Evolutionary conservation across 2,329 filamentous ascomycete genomes (phyloP).

Genomic region (Furcasterigmium sp.): DNA sequence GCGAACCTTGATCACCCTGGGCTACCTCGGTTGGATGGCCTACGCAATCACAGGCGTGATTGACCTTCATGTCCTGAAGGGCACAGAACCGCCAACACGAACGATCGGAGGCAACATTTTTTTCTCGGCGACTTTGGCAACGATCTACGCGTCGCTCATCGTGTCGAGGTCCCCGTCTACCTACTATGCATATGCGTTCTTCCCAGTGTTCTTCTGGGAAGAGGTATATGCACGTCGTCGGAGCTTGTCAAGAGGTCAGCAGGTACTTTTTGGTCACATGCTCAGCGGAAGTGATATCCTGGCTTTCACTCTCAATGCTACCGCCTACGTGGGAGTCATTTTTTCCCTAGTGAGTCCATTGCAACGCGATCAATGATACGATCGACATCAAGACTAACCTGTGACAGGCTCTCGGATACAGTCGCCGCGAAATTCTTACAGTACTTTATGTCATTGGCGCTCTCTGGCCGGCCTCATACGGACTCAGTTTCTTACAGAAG

Average conservation of each 20-base stretch:
- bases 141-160: slow-evolving; percentile 72
- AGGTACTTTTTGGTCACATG: slow-evolving; percentile 64
- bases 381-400: slow-evolving; percentile 10
- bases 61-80: slow-evolving; percentile 79
- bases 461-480: slow-evolving; percentile 74
- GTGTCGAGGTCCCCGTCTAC: slow-evolving; percentile 73
- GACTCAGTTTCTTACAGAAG: slow-evolving; percentile 62
- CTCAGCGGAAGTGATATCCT: slow-evolving; percentile 51
- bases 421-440: slow-evolving; percentile 82
- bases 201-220: slow-evolving; percentile 95
- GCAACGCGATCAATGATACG: neutral
- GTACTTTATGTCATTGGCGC: slow-evolving; percentile 70
- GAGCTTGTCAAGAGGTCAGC: slow-evolving; percentile 62
- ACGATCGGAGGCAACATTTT: slow-evolving; percentile 52
- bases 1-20: slow-evolving; percentile 78
- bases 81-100: slow-evolving; percentile 58
- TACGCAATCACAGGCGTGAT: slow-evolving; percentile 87
- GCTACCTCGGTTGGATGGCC: slow-evolving; percentile 93
- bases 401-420: slow-evolving; percentile 81
- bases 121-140: slow-evolving; percentile 72
- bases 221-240: slow-evolving; percentile 77
- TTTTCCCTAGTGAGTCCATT: slow-evolving; percentile 62
- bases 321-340: slow-evolving; percentile 69
- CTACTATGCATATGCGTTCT: slow-evolving; percentile 89
- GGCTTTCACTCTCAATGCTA: slow-evolving; percentile 56